Conservation (phyloP, 257 asterid species). For the Mentha longifolia region DNA sequence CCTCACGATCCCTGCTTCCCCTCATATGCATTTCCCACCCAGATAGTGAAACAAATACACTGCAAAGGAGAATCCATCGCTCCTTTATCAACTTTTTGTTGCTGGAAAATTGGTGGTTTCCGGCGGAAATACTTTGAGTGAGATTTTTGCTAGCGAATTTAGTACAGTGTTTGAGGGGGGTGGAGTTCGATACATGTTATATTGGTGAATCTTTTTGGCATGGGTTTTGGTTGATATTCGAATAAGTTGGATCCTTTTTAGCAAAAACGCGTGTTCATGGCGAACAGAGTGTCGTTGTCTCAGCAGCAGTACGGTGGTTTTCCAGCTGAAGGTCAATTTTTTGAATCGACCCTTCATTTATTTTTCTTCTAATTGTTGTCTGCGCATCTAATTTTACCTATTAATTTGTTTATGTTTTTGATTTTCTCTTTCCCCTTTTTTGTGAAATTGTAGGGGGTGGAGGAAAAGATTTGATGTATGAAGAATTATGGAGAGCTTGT, state of each 20-base stretch:
- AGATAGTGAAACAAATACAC: background rate
- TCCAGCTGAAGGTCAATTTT: slow-evolving; percentile 42
- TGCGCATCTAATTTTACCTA: background rate
- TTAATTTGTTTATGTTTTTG: slow-evolving; percentile 5
- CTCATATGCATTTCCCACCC: slow-evolving; percentile 2
- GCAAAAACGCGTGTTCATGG: slow-evolving; percentile 36
- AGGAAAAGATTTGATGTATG: slow-evolving; percentile 60
- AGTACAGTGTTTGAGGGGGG: background rate
- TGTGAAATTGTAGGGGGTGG: slow-evolving; percentile 42
- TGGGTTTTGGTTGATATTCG: slow-evolving; percentile 16
- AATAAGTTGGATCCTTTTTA: background rate
- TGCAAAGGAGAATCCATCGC: background rate
- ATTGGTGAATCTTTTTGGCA: background rate
- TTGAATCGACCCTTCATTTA: background rate
- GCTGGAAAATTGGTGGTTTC: background rate
- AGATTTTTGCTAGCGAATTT: background rate
- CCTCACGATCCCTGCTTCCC: slow-evolving; percentile 27
- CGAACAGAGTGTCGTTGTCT: slow-evolving; percentile 44
- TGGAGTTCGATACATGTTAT: background rate
- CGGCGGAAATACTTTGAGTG: background rate
- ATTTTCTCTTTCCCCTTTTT: background rate
- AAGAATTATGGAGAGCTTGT: slow-evolving; percentile 85
- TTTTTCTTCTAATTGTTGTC: background rate
- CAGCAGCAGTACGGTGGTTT: slow-evolving; percentile 41
- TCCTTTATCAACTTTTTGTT: background rate